A percentile compares a stretch with the other conserved stretches of the same genome.
Conservation (phyloP, 345 rosid species). For the Boechera stricta region DNA sequence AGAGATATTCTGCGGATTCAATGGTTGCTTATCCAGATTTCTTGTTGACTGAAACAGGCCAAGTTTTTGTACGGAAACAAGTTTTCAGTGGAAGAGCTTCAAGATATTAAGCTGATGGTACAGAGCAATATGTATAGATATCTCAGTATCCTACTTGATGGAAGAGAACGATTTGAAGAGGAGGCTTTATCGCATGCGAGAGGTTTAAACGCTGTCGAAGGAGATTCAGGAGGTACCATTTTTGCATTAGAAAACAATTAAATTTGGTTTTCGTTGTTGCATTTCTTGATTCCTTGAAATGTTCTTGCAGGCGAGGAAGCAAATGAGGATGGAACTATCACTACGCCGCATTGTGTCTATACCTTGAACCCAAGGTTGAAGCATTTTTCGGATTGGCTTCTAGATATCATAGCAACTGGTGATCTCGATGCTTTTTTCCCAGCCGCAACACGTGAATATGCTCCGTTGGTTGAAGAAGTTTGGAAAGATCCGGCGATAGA, state of each 20-base stretch:
- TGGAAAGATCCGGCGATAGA: slow-evolving; percentile 99
- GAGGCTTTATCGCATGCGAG: slow-evolving; percentile 63
- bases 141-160: slow-evolving; percentile 93
- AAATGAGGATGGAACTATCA: slow-evolving; percentile 47
- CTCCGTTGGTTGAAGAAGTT: slow-evolving; percentile 95
- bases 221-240: slow-evolving; percentile 58
- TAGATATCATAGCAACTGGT: slow-evolving; percentile 97
- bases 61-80: slow-evolving; percentile 91
- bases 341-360: slow-evolving; percentile 54
- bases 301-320: slow-evolving; percentile 58
- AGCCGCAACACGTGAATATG: slow-evolving; percentile 98
- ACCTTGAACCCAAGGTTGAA: slow-evolving; percentile 92
- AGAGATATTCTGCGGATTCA: slow-evolving; percentile 17
- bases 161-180: slow-evolving; percentile 96
- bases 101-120: slow-evolving; percentile 91
- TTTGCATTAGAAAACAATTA: not conserved
- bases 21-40: slow-evolving; percentile 22
- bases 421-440: slow-evolving; percentile 98
- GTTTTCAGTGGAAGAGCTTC: slow-evolving; percentile 78
- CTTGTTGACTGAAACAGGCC: slow-evolving; percentile 60
- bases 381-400: slow-evolving; percentile 98
- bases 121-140: slow-evolving; percentile 97
- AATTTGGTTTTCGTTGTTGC: not conserved
- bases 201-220: slow-evolving; percentile 51
- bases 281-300: slow-evolving; percentile 8